Evolutionary conservation across 1,139 yeast species (phyloP).

Genomic region (Komagataea norvegica): DNA sequence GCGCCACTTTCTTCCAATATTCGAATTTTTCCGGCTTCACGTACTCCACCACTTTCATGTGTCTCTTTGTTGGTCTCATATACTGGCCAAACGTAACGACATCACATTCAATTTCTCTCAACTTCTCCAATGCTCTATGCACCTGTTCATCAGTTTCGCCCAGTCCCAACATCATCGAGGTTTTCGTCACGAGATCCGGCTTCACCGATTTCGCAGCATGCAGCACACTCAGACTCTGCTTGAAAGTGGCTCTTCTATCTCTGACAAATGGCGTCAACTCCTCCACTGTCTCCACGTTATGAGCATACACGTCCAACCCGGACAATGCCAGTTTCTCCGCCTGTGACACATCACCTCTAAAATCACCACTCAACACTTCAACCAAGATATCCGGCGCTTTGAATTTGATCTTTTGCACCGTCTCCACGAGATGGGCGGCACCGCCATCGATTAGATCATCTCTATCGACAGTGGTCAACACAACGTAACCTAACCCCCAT

Average conservation of each 20-base stretch:
- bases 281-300: slow-evolving; percentile 94
- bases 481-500: slow-evolving; percentile 99
- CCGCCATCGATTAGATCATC: slow-evolving; percentile 96
- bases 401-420: slow-evolving; percentile 76
- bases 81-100: slow-evolving; percentile 98
- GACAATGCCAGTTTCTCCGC: slow-evolving; percentile 76
- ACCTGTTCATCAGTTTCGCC: slow-evolving; percentile 95
- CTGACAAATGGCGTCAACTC: slow-evolving; percentile 91
- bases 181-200: slow-evolving; percentile 79
- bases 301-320: slow-evolving; percentile 96
- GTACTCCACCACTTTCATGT: slow-evolving; percentile 96
- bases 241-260: slow-evolving; percentile 93
- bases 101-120: slow-evolving; percentile 76
- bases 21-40: slow-evolving; percentile 94
- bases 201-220: slow-evolving; percentile 73
- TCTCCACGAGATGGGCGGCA: slow-evolving; percentile 81
- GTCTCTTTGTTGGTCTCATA: slow-evolving; percentile 98
- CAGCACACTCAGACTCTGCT: slow-evolving; percentile 78
- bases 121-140: slow-evolving; percentile 64
- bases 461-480: slow-evolving; percentile 94
- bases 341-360: slow-evolving; percentile 82
- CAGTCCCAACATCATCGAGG: slow-evolving; percentile 93
- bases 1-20: slow-evolving; percentile 82
- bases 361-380: slow-evolving; percentile 93
- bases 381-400: slow-evolving; percentile 91